Conservation (phyloP, 208 protist genomes). For the Blastocrithidia nonstop region DNA sequence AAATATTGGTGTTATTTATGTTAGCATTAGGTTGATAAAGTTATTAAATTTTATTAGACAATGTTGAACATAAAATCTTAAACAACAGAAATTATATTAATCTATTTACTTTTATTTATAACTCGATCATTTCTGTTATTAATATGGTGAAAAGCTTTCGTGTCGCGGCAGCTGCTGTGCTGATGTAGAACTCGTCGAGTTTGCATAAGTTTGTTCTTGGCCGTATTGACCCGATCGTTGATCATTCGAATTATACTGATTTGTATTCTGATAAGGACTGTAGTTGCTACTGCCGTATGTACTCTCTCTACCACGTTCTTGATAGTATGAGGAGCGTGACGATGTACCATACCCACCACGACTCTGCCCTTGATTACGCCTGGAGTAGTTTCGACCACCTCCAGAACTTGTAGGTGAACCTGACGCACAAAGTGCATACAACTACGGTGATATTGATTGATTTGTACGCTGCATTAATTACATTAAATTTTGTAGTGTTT, state of each 20-base stretch:
- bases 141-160: constrained; percentile 30
- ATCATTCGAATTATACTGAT: too few species aligned
- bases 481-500: constrained; percentile 61
- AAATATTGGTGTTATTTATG: too few species aligned
- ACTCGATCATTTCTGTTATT: too few species aligned
- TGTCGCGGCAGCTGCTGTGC: constrained; percentile 1
- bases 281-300: constrained; percentile 6
- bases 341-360: constrained; percentile 11
- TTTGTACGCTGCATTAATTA: constrained; percentile 53
- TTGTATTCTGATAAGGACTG: constrained; percentile 2
- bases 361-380: constrained; percentile 13
- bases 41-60: too few species aligned
- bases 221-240: constrained; percentile 4
- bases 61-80: too few species aligned
- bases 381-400: constrained; percentile 8
- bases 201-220: constrained; percentile 3
- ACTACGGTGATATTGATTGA: constrained; percentile 44
- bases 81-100: too few species aligned
- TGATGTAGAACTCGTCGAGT: constrained; percentile 1
- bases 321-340: too few species aligned
- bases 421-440: constrained; percentile 22
- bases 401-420: background rate
- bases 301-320: constrained; percentile 6
- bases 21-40: too few species aligned
- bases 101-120: too few species aligned